Evolutionary conservation across 495 filamentous ascomycete genomes (phyloP), one percentile per base, ranked within the genome.

Genomic region (Penicillium nucicola): DNA sequence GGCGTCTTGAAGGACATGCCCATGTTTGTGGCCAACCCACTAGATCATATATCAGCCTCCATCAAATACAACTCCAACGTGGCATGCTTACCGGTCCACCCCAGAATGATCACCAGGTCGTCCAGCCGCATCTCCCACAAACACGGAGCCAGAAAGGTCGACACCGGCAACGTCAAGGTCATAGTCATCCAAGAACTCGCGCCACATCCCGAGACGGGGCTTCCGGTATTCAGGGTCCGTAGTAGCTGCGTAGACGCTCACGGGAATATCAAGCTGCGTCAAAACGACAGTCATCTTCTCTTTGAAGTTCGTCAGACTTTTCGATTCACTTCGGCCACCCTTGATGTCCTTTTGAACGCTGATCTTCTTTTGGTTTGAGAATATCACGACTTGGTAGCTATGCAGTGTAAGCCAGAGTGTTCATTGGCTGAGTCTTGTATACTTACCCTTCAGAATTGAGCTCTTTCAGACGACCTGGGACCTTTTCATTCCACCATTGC

Each of bases 71-170:
- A 13, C 7, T 3, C 6, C 1, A 13, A 45, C 23, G 36, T 49
- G 35, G 32, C 30, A 48, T 14, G 30, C 56, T 59, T 65, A 86
- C 84, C 89, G 78, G 69, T 96, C 93, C 19, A 82, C 87, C 61
- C 86, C 89, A 19, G 91, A 91, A 64, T 85, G 82, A 66, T 89
- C 86, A 12, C 76, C 77, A 12, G 76, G 69, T 13, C 67, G 61
- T 13, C 86, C 86, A 40, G 81, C 93, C 17, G 93, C 92, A 74
- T 99, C 93, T 8, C 93, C 93, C 9, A 97, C 85, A 64, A 96
- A 96, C 48, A 96, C 75, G 6, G 88, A 92, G 6, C 76, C 65
- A 13, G 78, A 64, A 7, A 86, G 65, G 63, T 95, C 84, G 19
- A 92, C 69, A 7, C 84, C 83, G 1, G 65, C 68, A 15, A 80